A percentile compares a stretch with the other conserved stretches of the same genome.
These are phyloP conservation scores for Obelidium mucronatum DNA, from an alignment of 192 early-diverging fungal species.

Conservation along the genomic window DNA sequence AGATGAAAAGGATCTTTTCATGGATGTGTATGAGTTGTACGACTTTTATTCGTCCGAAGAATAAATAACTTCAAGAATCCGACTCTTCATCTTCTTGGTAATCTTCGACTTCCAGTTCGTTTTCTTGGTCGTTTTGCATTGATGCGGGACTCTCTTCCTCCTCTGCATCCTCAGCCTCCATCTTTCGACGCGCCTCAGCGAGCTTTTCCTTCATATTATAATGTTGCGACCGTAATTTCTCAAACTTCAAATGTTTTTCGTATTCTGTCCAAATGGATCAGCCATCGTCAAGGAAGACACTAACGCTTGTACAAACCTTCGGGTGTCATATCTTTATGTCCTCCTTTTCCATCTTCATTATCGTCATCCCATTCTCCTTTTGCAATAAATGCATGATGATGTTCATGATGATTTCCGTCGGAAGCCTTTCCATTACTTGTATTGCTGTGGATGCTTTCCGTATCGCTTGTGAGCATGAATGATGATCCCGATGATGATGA, in stretches of 20 bases:
- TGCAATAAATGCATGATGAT: constrained; percentile 3
- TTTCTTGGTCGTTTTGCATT: background rate
- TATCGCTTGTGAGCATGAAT: constrained; percentile 31
- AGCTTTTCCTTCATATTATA: constrained; percentile 89
- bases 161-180: constrained; percentile 46
- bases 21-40: constrained; percentile 4
- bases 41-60: constrained; percentile 1
- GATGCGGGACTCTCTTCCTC: constrained; percentile 51
- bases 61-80: no score
- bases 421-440: background rate
- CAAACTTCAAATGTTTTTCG: constrained; percentile 69
- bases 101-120: constrained; percentile 20
- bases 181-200: constrained; percentile 40
- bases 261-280: constrained; percentile 30
- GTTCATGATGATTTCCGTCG: background rate
- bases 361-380: constrained; percentile 40
- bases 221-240: constrained; percentile 78
- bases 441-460: constrained; percentile 13
- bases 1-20: background rate
- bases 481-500: constrained; percentile 5
- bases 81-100: constrained; percentile 53
- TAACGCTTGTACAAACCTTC: constrained; percentile 26
- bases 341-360: constrained; percentile 32
- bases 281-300: background rate
- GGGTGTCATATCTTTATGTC: constrained; percentile 23